Base-by-base conservation (phyloP, 2,329 filamentous ascomycete genomes). In the Colletotrichum navitas region DNA sequence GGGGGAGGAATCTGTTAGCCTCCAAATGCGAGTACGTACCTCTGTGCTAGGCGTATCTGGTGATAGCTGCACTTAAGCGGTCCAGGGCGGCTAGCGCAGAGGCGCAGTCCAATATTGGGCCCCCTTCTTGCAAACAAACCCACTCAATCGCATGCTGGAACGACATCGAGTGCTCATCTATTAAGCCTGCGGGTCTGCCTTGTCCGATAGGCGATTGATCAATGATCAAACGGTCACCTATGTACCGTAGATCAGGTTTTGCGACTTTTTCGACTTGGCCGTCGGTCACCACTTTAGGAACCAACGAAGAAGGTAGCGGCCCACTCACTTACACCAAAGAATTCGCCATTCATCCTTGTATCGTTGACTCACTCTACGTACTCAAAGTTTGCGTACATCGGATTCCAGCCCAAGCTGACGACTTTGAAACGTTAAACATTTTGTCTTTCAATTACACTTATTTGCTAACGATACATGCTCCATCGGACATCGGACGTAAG, bases 61-160 rank as follows among this genome's bases (percentile, higher is more conserved):
- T 56, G 43, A n/a, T 26, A 54, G 47, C 26, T 54, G 65, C 56
- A 51, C 16, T 41, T 26, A 21, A 29, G 29, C 29, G 55, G 51
- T 55, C 32, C 26, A 14, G 11, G 36, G 34, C 26, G 34, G 43
- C 58, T 61, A 67, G 56, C 60, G 69, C 32, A 45, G 65, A 60
- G 69, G 69, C 69, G 65, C 65, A 72, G 69, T 34, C 24, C 43
- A 59, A 55, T 55, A 63, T 47, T 68, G 41, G 47, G 18, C 2
- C 34, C 60, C 14, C 5, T 51, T 51, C 10, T 26, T 41, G 54
- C 29, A 65, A 52, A 68, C 12, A 67, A 62, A 21, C 10, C n/a
- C 43, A 29, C 56, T 16, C 34, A 16, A 54, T 32, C 26, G 24
- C 41, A 51, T 62, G 32, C 2, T 10, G 14, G 11, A 16, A 18